These are phyloP conservation scores for Talaromyces nanjingensis DNA, from an alignment of 495 filamentous ascomycete species.

Conservation along the genomic window DNA sequence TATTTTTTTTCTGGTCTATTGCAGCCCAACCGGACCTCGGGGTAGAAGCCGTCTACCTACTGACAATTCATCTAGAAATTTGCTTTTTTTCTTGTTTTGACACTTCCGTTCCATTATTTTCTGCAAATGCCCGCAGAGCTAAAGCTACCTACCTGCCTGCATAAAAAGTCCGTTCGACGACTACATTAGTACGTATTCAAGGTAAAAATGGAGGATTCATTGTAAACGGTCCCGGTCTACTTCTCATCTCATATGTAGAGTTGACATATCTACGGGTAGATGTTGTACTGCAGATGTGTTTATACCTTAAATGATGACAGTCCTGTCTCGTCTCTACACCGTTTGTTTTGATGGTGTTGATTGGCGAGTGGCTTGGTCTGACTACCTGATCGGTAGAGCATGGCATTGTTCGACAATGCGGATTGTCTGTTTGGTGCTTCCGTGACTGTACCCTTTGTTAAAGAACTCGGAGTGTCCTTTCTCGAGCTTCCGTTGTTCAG, in stretches of 20 bases:
- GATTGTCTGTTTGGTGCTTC: not conserved
- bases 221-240: not conserved
- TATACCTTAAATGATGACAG: not conserved
- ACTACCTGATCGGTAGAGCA: not conserved
- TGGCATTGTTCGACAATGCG: not conserved
- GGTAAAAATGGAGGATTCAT: not conserved
- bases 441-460: not conserved
- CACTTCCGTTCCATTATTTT: not conserved
- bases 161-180: not conserved
- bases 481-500: not conserved
- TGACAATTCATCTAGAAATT: too few species aligned
- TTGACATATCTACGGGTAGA: not conserved
- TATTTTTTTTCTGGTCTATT: not conserved
- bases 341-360: not conserved
- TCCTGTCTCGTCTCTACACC: not conserved
- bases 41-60: not conserved
- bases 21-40: conserved; percentile 5
- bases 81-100: not conserved
- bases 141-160: not conserved
- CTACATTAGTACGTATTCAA: not conserved
- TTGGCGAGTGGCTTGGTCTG: not conserved
- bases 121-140: not conserved
- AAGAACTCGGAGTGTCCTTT: not conserved
- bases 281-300: not conserved
- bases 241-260: not conserved